Conservation (phyloP, 1,284 basidiomycete species). For the Schizophyllum amplum region DNA sequence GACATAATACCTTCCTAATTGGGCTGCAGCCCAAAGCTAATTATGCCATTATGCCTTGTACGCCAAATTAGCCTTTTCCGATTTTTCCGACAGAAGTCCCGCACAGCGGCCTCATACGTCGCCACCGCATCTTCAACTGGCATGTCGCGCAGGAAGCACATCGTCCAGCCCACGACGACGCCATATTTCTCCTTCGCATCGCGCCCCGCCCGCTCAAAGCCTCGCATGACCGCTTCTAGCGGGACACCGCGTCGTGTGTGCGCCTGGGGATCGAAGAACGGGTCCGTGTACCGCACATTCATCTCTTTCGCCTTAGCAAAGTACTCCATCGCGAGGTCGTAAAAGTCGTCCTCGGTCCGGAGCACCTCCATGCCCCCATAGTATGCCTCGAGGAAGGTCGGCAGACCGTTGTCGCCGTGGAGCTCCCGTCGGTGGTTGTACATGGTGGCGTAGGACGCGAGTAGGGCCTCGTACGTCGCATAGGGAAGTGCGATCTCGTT, state of each 20-base stretch:
- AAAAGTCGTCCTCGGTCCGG: not conserved
- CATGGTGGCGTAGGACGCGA: not conserved
- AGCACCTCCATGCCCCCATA: not conserved
- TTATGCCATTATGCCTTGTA: too few relatives aligned
- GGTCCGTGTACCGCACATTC: not conserved
- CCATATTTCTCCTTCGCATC: not conserved
- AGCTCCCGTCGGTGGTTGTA: not conserved
- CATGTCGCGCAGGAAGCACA: not conserved
- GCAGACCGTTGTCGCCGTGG: not conserved
- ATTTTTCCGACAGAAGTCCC: too few relatives aligned
- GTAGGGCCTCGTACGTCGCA: not conserved
- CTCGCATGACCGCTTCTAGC: not conserved
- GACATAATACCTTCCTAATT: too few relatives aligned
- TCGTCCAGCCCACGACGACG: not conserved
- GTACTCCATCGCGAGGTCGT: not conserved
- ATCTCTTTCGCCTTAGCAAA: not conserved
- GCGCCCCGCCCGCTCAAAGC: not conserved
- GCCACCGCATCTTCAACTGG: not conserved
- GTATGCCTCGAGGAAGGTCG: not conserved
- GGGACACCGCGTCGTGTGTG: not conserved
- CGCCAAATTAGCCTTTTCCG: too few relatives aligned
- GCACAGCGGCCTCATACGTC: not conserved
- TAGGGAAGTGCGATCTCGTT: not conserved
- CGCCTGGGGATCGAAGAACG: not conserved
- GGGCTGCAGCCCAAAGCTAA: too few relatives aligned